These are phyloP conservation scores for Lentinus tigrinus DNA, from an alignment of 768 basidiomycete species.

Conservation along the genomic window DNA sequence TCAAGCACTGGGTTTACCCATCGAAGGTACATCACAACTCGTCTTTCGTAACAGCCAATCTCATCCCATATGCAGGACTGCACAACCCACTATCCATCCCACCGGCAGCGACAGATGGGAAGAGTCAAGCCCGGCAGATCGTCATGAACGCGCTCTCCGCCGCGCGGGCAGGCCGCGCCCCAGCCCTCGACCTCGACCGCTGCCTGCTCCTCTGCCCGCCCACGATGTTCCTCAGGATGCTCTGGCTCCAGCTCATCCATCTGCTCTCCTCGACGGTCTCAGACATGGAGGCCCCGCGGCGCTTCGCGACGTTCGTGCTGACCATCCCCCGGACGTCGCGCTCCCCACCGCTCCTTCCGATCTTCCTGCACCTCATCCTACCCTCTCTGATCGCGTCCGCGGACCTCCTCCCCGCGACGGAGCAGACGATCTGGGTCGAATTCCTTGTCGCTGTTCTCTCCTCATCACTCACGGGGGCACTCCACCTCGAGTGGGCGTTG, in stretches of 20 bases:
- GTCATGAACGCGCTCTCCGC: conserved; percentile 56
- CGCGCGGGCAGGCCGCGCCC: conserved; percentile 61
- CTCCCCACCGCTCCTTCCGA: conserved; percentile 65
- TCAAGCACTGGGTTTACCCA: conserved; percentile 33
- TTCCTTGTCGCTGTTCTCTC: conserved; percentile 64
- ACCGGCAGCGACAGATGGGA: conserved; percentile 27
- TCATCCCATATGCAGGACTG: background rate
- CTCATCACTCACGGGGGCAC: conserved; percentile 61
- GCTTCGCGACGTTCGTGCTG: conserved; percentile 67
- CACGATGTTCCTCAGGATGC: conserved; percentile 56
- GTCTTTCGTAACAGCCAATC: background rate
- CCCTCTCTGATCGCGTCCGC: conserved; percentile 58
- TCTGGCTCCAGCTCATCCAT: conserved; percentile 65
- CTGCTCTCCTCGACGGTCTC: conserved; percentile 48
- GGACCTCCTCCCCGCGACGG: conserved; percentile 52
- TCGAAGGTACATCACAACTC: conserved; percentile 13
- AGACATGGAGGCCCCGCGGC: conserved; percentile 60
- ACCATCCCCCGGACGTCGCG: conserved; percentile 55
- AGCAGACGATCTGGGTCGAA: conserved; percentile 58
- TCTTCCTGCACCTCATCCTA: conserved; percentile 68
- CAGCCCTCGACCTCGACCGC: conserved; percentile 62
- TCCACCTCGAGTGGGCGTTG: conserved; percentile 72
- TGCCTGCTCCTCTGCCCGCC: conserved; percentile 61
- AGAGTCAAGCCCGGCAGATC: conserved; percentile 54
- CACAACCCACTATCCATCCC: background rate